A percentile compares a stretch with the other conserved stretches of the same genome.
phyloP scores from a whole-genome alignment of 2,329 filamentous ascomycete species.

The Colletotrichum sp. region DNA sequence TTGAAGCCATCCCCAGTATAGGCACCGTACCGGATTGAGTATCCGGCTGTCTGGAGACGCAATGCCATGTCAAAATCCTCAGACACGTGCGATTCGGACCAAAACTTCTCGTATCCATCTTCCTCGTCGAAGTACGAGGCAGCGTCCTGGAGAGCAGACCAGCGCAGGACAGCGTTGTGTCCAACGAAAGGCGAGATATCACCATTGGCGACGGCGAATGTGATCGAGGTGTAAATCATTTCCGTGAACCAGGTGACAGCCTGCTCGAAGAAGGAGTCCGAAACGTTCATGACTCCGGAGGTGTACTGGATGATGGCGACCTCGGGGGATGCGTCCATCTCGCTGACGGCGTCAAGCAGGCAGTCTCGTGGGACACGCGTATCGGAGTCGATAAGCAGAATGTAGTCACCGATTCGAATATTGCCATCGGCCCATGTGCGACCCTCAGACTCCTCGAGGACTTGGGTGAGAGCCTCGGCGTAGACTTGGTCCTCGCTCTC shows the following conservation, averaged over 20 bases:
- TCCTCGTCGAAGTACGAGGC: constrained; percentile 45
- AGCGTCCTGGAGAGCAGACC: constrained; percentile 51
- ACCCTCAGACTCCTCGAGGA: constrained; percentile 53
- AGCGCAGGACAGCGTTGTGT: constrained; percentile 78
- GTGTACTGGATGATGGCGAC: constrained; percentile 76
- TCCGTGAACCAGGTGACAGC: constrained; percentile 81
- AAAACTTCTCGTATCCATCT: constrained; percentile 69
- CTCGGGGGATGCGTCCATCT: constrained; percentile 74
- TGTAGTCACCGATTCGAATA: constrained; percentile 64
- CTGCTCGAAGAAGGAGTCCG: constrained; percentile 75
- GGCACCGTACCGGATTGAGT: constrained; percentile 70
- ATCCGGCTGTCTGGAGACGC: constrained; percentile 72
- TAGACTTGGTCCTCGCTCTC: constrained; percentile 52
- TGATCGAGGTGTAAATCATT: constrained; percentile 76
- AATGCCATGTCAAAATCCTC: constrained; percentile 81
- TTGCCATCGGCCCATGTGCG: constrained; percentile 63
- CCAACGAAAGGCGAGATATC: constrained; percentile 80
- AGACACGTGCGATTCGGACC: constrained; percentile 78
- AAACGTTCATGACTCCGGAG: constrained; percentile 80
- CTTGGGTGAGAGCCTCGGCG: constrained; percentile 46
- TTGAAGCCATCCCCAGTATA: constrained; percentile 76
- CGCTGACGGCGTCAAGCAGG: constrained; percentile 70
- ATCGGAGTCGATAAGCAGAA: constrained; percentile 72
- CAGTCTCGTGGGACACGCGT: constrained; percentile 73
- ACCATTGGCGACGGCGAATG: constrained; percentile 72